Percentiles rank a stretch among this genome's conserved stretches.
Conservation (phyloP, 2,329 filamentous ascomycete species). For the Rutstroemia sp. region DNA sequence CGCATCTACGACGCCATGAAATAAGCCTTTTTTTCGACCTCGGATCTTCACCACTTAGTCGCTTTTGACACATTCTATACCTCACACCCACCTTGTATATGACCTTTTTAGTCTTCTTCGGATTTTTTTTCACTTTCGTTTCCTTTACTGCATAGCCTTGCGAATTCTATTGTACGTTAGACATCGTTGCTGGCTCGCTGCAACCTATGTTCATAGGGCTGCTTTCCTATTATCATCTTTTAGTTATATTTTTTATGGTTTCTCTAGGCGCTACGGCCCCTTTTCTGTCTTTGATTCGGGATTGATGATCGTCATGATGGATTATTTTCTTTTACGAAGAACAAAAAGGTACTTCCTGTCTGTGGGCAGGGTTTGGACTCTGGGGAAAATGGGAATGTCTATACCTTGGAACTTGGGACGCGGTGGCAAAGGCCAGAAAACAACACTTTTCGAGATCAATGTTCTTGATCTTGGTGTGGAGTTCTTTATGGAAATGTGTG, state of each 20-base stretch:
- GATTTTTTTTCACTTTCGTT: slow-evolving; percentile 11
- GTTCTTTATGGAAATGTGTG: not conserved
- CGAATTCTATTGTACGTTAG: slow-evolving; percentile 11
- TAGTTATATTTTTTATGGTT: slow-evolving; percentile 1
- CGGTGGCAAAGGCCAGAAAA: no score
- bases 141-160: slow-evolving; percentile 25
- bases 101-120: slow-evolving; percentile 2
- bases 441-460: no score
- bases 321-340: slow-evolving; percentile 8
- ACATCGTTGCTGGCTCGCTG: not conserved
- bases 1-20: not conserved
- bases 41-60: slow-evolving; percentile 2
- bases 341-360: not conserved
- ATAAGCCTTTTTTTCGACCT: not conserved
- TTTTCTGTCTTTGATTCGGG: slow-evolving; percentile 4
- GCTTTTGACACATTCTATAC: slow-evolving; percentile 5
- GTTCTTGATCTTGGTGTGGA: no score
- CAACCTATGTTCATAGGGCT: not conserved
- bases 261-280: slow-evolving; percentile 4
- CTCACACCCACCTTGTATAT: slow-evolving; percentile 9
- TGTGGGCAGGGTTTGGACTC: slow-evolving; percentile 1
- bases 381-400: slow-evolving; percentile 5
- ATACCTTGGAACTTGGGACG: no score
- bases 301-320: slow-evolving; percentile 9
- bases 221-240: not conserved